Conservation (phyloP, 768 basidiomycete genomes). For the Coprinopsis sp. region DNA sequence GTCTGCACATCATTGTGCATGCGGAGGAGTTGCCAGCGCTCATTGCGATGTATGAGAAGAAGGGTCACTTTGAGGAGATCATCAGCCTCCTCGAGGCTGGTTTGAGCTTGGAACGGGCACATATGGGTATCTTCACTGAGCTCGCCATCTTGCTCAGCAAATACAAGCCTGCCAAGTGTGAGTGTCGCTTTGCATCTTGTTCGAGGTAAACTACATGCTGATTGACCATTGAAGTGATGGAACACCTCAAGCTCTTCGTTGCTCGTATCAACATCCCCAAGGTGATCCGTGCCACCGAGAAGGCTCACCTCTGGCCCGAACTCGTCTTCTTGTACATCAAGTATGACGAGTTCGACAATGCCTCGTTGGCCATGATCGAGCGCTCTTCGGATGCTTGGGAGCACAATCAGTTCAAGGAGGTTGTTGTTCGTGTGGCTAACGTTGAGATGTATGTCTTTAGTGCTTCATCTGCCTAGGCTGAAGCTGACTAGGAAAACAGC, state of each 20-base stretch:
- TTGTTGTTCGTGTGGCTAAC: constrained; percentile 93
- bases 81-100: constrained; percentile 90
- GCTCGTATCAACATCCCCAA: constrained; percentile 98
- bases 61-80: constrained; percentile 93
- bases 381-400: constrained; percentile 98
- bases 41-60: constrained; percentile 81
- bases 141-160: constrained; percentile 90
- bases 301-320: constrained; percentile 97
- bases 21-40: constrained; percentile 77
- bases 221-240: constrained; percentile 79
- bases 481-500: constrained; percentile 32
- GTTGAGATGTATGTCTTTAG: constrained; percentile 72
- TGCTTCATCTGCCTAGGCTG: not conserved
- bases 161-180: constrained; percentile 88
- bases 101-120: constrained; percentile 93
- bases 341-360: constrained; percentile 98
- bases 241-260: constrained; percentile 94
- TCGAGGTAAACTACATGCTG: constrained; percentile 5
- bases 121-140: constrained; percentile 99
- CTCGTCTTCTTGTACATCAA: constrained; percentile 98
- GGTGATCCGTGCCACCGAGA: constrained; percentile 95
- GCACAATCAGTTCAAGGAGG: constrained; percentile 99
- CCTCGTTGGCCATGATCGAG: constrained; percentile 98
- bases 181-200: constrained; percentile 24
- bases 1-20: constrained; percentile 96